A percentile compares a stretch with the other conserved stretches of the same genome.
Conservation (phyloP, 306 rosid genomes). For the Prunus mongolica region DNA sequence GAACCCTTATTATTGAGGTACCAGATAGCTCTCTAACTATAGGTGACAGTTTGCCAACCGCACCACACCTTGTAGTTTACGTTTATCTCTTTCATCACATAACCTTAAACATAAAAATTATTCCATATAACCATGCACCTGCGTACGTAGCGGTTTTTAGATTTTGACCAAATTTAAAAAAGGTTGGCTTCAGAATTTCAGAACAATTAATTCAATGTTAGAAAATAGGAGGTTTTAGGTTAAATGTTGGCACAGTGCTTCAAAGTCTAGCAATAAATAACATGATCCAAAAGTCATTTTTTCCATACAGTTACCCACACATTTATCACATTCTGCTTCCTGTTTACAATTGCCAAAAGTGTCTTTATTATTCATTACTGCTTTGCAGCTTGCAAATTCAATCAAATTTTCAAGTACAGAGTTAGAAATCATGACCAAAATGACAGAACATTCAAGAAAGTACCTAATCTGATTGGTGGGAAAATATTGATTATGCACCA, state of each 20-base stretch:
- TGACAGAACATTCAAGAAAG: not conserved
- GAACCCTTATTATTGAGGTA: rapidly evolving
- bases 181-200: not conserved
- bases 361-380: not conserved
- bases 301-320: not conserved
- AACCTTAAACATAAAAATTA: no score
- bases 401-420: not conserved
- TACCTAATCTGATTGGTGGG: not conserved
- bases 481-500: not conserved
- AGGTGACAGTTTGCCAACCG: no score
- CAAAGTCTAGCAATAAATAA: not conserved
- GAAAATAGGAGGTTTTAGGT: not conserved
- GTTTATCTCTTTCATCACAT: no score
- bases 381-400: not conserved
- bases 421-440: not conserved
- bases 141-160: no score
- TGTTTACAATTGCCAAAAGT: not conserved
- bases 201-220: not conserved
- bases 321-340: not conserved
- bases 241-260: not conserved
- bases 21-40: rapidly evolving
- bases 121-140: no score
- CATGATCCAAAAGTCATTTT: not conserved
- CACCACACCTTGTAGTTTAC: no score
- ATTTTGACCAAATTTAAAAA: no score